These are phyloP conservation scores for Bryoglossum gracile DNA, from an alignment of 495 filamentous ascomycete species.

Conservation along the genomic window DNA sequence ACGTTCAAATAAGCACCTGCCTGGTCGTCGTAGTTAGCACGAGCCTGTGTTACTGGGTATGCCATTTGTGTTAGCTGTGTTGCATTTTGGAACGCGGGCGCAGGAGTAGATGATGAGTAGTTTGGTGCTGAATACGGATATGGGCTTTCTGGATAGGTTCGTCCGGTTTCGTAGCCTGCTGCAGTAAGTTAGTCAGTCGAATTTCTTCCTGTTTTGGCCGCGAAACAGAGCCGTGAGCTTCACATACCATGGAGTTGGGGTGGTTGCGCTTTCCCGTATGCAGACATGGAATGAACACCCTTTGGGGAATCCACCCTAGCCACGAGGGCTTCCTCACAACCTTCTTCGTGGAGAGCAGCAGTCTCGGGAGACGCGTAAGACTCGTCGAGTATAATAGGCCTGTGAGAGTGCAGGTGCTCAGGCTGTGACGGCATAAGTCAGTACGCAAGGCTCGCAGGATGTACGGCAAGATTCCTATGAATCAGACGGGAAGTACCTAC, in stretches of 20 bases:
- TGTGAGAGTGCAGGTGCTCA: conserved; percentile 19
- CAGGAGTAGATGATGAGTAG: conserved; percentile 27
- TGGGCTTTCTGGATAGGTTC: conserved; percentile 25
- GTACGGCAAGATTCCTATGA: not conserved
- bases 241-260: conserved; percentile 38
- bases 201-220: too few species aligned
- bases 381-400: conserved; percentile 32
- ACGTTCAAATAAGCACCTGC: conserved; percentile 44
- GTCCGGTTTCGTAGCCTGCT: conserved; percentile 31
- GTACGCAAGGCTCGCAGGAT: not conserved
- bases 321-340: conserved; percentile 36
- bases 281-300: conserved; percentile 45
- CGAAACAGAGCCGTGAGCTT: conserved; percentile 28
- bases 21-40: conserved; percentile 43
- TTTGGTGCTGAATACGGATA: conserved; percentile 26
- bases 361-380: conserved; percentile 27
- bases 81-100: conserved; percentile 36
- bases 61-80: conserved; percentile 43
- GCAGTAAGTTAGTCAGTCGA: conserved; percentile 26
- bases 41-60: conserved; percentile 22
- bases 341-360: conserved; percentile 29
- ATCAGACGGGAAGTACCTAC: conserved; percentile 12
- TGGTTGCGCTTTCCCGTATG: conserved; percentile 43
- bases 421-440: conserved; percentile 23
- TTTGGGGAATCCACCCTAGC: conserved; percentile 33